Conservation (phyloP, 2,329 filamentous ascomycete species). For the Penicillium freii region DNA sequence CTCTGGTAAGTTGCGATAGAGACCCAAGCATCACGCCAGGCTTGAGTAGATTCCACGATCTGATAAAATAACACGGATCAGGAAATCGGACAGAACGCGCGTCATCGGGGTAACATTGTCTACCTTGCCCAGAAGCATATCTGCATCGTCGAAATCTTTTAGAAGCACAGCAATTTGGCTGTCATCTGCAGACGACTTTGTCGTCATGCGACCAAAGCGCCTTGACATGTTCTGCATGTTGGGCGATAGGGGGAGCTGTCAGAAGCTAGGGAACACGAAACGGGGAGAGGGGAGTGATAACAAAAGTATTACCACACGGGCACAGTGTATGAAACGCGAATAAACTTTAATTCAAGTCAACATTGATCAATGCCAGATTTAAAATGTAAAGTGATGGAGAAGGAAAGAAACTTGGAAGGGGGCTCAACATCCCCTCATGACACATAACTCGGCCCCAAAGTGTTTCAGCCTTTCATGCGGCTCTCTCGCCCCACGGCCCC, state of each 20-base stretch:
- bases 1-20: constrained; percentile 68
- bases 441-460: constrained; percentile 5
- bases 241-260: constrained; percentile 5
- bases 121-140: constrained; percentile 71
- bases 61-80: constrained; percentile 35
- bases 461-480: constrained; percentile 25
- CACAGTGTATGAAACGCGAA: neutral
- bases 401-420: neutral
- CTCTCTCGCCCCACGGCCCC: constrained; percentile 10
- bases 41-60: constrained; percentile 72
- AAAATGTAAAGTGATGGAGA: neutral
- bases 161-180: constrained; percentile 72
- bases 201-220: constrained; percentile 66
- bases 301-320: neutral
- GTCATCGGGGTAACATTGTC: constrained; percentile 19
- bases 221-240: constrained; percentile 60
- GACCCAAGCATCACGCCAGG: constrained; percentile 77
- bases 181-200: constrained; percentile 70
- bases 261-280: neutral
- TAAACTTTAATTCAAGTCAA: neutral
- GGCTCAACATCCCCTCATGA: constrained; percentile 1
- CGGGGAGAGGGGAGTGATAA: neutral
- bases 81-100: constrained; percentile 8
- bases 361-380: neutral
- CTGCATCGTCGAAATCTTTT: constrained; percentile 76